These are phyloP conservation scores for Excoecaria agallocha DNA, from an alignment of 345 rosid genomes.

Conservation along the genomic window DNA sequence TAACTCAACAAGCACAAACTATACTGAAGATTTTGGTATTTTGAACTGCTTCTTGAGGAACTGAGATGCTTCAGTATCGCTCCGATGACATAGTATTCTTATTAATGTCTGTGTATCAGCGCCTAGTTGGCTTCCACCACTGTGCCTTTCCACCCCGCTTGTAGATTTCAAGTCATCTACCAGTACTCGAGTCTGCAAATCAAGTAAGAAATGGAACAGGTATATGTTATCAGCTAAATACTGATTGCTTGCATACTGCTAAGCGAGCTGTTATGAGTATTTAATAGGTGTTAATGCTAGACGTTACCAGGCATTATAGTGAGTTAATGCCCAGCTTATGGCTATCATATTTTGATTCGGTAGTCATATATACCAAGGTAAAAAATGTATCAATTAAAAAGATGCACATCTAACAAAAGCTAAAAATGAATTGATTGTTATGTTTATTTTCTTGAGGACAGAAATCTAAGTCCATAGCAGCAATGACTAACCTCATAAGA, in stretches of 20 bases:
- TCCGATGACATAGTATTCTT: conserved; percentile 84
- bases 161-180: conserved; percentile 72
- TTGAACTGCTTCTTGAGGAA: conserved; percentile 93
- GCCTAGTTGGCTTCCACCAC: conserved; percentile 63
- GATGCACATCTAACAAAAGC: not conserved
- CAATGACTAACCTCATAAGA: conserved; percentile 67
- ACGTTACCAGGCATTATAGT: too few relatives aligned
- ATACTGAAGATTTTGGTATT: conserved; percentile 72
- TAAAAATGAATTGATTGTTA: not conserved
- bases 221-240: too few relatives aligned
- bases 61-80: conserved; percentile 81
- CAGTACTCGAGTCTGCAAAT: conserved; percentile 73
- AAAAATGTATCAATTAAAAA: not conserved
- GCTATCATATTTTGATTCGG: too few relatives aligned
- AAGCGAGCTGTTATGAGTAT: too few relatives aligned
- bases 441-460: not conserved
- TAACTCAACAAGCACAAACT: not conserved
- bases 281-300: too few relatives aligned
- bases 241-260: too few relatives aligned
- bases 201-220: not conserved
- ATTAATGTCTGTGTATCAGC: conserved; percentile 73
- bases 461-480: not conserved
- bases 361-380: too few relatives aligned
- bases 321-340: too few relatives aligned
- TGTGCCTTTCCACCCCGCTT: conserved; percentile 52